These are phyloP conservation scores for Polyporus tsugae DNA, from an alignment of 1,284 basidiomycete genomes.

Conservation along the genomic window DNA sequence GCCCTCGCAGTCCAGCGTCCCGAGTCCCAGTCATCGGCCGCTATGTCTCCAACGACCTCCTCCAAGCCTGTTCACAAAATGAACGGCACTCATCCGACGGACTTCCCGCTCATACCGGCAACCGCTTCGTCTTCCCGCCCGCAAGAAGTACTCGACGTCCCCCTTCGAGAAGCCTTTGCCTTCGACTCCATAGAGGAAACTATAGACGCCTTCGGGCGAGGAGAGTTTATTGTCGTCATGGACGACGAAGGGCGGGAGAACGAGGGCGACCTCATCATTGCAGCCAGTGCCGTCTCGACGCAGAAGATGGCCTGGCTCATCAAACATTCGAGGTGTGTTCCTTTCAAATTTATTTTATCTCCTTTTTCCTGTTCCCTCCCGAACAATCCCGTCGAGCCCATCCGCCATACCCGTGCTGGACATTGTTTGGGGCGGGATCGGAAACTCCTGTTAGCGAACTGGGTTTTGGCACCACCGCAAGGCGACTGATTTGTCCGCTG, in stretches of 20 bases:
- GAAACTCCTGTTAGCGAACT: background rate
- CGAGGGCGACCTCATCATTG: constrained; percentile 93
- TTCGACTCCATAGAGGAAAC: constrained; percentile 86
- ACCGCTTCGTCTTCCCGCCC: constrained; percentile 38
- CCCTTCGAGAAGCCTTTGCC: constrained; percentile 40
- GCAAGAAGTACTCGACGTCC: constrained; percentile 35
- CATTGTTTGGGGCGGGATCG: background rate
- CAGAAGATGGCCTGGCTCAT: constrained; percentile 99
- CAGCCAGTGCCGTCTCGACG: constrained; percentile 83
- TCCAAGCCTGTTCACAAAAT: constrained; percentile 23
- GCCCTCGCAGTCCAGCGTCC: constrained; percentile 15
- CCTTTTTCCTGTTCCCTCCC: background rate
- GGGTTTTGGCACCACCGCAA: background rate
- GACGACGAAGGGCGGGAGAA: constrained; percentile 95
- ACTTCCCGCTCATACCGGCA: constrained; percentile 30
- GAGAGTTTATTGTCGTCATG: constrained; percentile 95
- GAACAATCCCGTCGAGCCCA: background rate
- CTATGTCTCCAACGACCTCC: constrained; percentile 13
- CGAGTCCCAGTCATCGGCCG: constrained; percentile 21
- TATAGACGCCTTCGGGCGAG: constrained; percentile 78
- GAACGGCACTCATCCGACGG: constrained; percentile 21
- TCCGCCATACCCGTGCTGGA: background rate
- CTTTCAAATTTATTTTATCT: background rate
- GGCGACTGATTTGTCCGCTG: too few species aligned
- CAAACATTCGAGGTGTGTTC: constrained; percentile 86